Base-by-base conservation (phyloP, 1,284 basidiomycete species). In the Puccinia triticina region DNA sequence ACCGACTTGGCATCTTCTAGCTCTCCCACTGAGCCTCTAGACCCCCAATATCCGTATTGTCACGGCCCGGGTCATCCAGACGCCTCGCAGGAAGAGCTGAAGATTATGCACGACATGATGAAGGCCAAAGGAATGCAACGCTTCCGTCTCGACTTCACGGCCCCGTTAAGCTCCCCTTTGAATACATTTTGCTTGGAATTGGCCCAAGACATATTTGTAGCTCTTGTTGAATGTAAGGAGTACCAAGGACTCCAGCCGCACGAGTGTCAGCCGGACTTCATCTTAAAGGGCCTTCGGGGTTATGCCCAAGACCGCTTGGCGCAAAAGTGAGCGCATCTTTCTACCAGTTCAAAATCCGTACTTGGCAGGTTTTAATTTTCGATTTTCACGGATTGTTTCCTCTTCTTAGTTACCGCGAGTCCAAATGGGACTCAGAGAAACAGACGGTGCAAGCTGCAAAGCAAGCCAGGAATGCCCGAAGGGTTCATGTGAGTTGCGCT, bases 181-280 rank as follows among this genome's bases (percentile, higher is more conserved):
- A 77, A 77, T 46, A 64, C 23, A 32, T 66, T 61, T 61, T 32
- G 29, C 26, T 77, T 55, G 75, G 29, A n/a, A 16, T 46, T 77
- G 1, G 34, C 75, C 0, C 40, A 16, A 34, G 34, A 40, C 21
- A 37, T 61, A 21, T 77, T 77, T n/a, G 10, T 77, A 1, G 37
- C 43, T 21, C 26, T 77, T 16, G 29, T 77, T 5, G 5, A 61
- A 46, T 64, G 34, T 7, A 34, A 50, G 1, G 59, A 64, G 43
- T 77, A 77, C 53, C 3, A 14, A n/a, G 61, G 61, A 16, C 29
- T 64, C 5, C 14, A 14, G 10, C 26, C 53, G 5, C 11, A 55
- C 7, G 53, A 55, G 23, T 21, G 23, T 12, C 10, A 16, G 5
- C 18, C 53, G 5, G 53, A 55, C 4, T 8, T n/a, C 4, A n/a